phyloP scores from a whole-genome alignment of 371 early-diverging fungal species.

The Mucor plumbeus region DNA sequence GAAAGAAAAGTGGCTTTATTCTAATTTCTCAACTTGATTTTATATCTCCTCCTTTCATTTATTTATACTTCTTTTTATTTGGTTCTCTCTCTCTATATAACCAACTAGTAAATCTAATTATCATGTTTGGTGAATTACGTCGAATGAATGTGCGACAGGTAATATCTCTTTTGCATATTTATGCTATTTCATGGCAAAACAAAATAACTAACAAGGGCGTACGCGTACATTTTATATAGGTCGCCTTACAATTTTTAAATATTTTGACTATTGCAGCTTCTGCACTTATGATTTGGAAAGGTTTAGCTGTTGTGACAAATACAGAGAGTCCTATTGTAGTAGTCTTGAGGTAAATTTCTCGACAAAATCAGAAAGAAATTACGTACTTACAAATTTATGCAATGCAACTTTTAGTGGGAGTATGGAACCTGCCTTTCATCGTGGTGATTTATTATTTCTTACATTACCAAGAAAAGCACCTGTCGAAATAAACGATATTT shows the following conservation, averaged over 20 bases:
- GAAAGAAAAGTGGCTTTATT: background rate
- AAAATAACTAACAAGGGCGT: background rate
- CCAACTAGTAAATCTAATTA: background rate
- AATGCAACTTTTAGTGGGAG: slow-evolving; percentile 76
- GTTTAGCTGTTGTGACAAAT: slow-evolving; percentile 82
- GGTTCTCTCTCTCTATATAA: background rate
- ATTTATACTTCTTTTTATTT: background rate
- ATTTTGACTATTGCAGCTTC: slow-evolving; percentile 85
- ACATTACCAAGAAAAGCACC: slow-evolving; percentile 69
- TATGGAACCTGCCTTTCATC: slow-evolving; percentile 98
- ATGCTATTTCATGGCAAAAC: background rate
- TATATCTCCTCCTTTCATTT: background rate
- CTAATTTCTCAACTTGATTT: background rate
- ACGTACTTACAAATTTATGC: background rate
- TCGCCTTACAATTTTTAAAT: slow-evolving; percentile 76
- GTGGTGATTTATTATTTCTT: slow-evolving; percentile 97
- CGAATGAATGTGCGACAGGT: slow-evolving; percentile 57
- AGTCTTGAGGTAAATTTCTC: slow-evolving; percentile 75
- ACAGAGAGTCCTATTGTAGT: slow-evolving; percentile 99
- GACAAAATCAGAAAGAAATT: no score
- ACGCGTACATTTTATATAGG: slow-evolving; percentile 31
- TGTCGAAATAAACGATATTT: slow-evolving; percentile 92
- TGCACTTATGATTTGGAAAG: slow-evolving; percentile 98
- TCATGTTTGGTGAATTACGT: slow-evolving; percentile 54
- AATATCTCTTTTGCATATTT: background rate